Percentiles rank a stretch among this genome's conserved stretches.
These are phyloP conservation scores for Tricholoma sp. DNA, from an alignment of 768 basidiomycete species.

Conservation along the genomic window DNA sequence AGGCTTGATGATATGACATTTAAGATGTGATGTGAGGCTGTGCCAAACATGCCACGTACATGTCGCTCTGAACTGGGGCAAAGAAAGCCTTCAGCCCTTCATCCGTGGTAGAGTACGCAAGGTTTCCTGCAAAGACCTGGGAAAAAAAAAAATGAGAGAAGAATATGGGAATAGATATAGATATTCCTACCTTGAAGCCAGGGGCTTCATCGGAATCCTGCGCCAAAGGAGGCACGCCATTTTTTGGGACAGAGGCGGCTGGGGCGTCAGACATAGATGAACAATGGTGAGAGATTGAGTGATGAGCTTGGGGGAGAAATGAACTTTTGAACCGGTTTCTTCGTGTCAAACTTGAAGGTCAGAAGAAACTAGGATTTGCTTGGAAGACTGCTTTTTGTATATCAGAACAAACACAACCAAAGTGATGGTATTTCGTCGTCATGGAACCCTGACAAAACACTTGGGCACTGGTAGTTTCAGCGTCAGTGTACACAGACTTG, in stretches of 20 bases:
- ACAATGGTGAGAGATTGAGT: conserved; percentile 46
- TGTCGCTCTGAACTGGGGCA: conserved; percentile 79
- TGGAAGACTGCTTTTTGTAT: conserved; percentile 29
- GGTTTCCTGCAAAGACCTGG: conserved; percentile 86
- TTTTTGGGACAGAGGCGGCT: conserved; percentile 77
- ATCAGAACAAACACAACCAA: conserved; percentile 31
- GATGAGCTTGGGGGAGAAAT: conserved; percentile 48
- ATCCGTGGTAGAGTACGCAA: conserved; percentile 91
- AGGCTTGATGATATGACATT: conserved; percentile 41
- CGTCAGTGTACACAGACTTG: too few relatives aligned
- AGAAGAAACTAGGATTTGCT: conserved; percentile 29
- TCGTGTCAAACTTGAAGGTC: conserved; percentile 82
- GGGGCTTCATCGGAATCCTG: conserved; percentile 66
- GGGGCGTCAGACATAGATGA: conserved; percentile 89
- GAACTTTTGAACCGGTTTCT: conserved; percentile 79
- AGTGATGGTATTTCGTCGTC: too few relatives aligned
- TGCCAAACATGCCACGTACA: conserved; percentile 59
- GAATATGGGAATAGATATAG: too few relatives aligned
- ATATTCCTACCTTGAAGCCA: conserved; percentile 78
- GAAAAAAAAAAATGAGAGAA: conserved; percentile 12
- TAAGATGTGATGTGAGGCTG: conserved; percentile 32
- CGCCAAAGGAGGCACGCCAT: conserved; percentile 78
- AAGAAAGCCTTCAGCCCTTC: conserved; percentile 95
- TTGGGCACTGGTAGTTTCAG: too few relatives aligned
- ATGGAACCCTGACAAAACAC: conserved; percentile 31